Evolutionary conservation across 306 rosid species (phyloP), one percentile per base, ranked within the genome.

Genomic region (Vicia villosa): DNA sequence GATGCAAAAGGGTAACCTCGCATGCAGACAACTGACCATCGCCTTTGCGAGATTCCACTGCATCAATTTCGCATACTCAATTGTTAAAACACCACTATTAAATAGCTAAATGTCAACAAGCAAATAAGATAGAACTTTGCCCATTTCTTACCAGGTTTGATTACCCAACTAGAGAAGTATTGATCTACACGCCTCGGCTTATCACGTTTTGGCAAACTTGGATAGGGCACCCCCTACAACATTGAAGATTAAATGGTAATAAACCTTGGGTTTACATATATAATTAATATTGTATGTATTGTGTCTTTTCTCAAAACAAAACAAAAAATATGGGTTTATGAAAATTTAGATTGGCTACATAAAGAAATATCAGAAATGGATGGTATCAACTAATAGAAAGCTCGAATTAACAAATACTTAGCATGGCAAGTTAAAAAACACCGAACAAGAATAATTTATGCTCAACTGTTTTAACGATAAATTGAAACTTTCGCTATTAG

Each of bases 121-220:
- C 16, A 26, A 75, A 77, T 42, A 54, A 70, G 30, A 9, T 40
- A 50, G 21, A 14, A 8, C 54, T 32, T 13, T 12, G 10, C 26
- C 34, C 28, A 61, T 56, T 72, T 67, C 89, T 77, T 83, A 95
- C 99, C 99, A 43, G 97, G 86, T 79, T 81, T 87, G 80, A 95
- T 86, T 56, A 83, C 80, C 99, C 99, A 95, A 84, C 99, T 83
- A 69, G 99, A 95, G 76, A 91, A 95, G 73, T 83, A 95, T 11
- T 51, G 90, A 21, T 91, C 96, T 8, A 95, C 99, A 10, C 97
- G 95, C 80, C 99, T 85, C 59, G 99, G 99, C 80, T 91, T 95
- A 85, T 91, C 99, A 34, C 88, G 88, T 82, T 88, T 86, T 50
- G 95, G 99, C 76, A 95, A 79, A 67, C 84, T 83, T 72, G 96